Percentiles rank a stretch among this genome's conserved stretches.
phyloP scores from a whole-genome alignment of 208 protist species.

The Strigomonas culicis region DNA sequence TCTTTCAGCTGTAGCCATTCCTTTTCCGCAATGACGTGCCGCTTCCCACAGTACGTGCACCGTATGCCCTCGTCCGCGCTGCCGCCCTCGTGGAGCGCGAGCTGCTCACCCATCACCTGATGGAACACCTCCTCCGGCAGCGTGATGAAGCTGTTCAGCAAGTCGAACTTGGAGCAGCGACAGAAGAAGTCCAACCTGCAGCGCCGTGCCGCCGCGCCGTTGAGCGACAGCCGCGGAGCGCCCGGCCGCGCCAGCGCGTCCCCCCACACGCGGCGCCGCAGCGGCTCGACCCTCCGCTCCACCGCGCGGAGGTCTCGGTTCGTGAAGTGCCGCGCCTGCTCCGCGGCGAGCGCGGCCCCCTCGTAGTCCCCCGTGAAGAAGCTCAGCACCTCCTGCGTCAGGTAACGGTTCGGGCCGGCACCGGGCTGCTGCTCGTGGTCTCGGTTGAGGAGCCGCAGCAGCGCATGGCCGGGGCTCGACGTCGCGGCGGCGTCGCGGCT shows the following conservation, averaged over 20 bases:
- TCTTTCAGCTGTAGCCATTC: conserved; percentile 40
- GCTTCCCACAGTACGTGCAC: conserved; percentile 46
- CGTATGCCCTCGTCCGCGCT: conserved; percentile 11
- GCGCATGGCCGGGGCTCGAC: background rate
- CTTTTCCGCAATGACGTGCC: conserved; percentile 19
- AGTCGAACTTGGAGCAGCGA: conserved; percentile 53
- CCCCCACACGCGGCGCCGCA: conserved; percentile 36
- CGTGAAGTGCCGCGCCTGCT: conserved; percentile 42
- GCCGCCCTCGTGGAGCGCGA: conserved; percentile 11
- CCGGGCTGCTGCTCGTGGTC: conserved; percentile 11
- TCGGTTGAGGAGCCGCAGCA: background rate
- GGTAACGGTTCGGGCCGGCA: conserved; percentile 21
- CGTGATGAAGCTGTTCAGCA: conserved; percentile 23
- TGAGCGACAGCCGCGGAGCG: conserved; percentile 10
- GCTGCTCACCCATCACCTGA: conserved; percentile 14
- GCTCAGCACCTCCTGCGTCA: conserved; percentile 55
- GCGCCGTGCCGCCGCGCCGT: conserved; percentile 28
- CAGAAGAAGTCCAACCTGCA: conserved; percentile 80
- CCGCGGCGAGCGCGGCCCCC: conserved; percentile 41
- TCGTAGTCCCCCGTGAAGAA: conserved; percentile 73
- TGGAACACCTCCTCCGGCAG: conserved; percentile 22
- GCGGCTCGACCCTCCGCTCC: conserved; percentile 38
- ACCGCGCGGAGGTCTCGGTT: conserved; percentile 37
- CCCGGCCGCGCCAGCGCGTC: background rate
- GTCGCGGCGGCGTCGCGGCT: background rate